Base-by-base conservation (phyloP, 768 basidiomycete genomes). In the Hygrocybe punicea region DNA sequence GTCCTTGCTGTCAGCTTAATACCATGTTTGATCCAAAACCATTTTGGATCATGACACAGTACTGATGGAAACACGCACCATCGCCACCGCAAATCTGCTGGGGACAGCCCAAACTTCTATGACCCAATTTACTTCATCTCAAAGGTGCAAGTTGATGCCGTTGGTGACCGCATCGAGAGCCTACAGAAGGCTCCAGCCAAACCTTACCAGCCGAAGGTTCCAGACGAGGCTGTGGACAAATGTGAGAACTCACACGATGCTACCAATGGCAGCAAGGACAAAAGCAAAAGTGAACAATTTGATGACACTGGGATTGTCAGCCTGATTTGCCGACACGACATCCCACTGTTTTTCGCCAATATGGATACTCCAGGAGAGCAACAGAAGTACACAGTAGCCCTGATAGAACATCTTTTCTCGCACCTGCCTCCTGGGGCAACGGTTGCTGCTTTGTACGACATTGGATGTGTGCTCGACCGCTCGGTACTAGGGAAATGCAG, bases 61-160 rank as follows among this genome's bases (percentile, higher is more conserved):
- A 63, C 65, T 0, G 75, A 78, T 63, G 67, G 65, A 1, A 67
- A 65, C 47, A 70, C 70, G 52, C 65, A 65, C 35, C 69, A 71
- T 39, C 24, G 53, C 1, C 70, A 71, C 39, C 40, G 37, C 2
- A 1, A 36, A 3, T 51, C 51, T 24, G 63, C 68, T 13, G 66
- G 67, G 5, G 63, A 71, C 39, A 53, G 60, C 36, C 63, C 66
- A 24, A 8, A 19, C 6, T 67, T 67, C 34, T 65, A 65, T n/a
- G 33, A 64, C 9, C 64, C 61, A 0, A 34, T 39, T 0, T 66
- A 68, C 25, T 63, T 71, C 39, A 48, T 71, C n/a, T 47, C 62
- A 0, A 69, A 69, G 17, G 36, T 14, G 1, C 33, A 60, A 2
- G 66, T 71, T 0, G 67, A 70, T 39, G 50, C 33, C 0, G 59